Percentiles rank a stretch among this genome's conserved stretches.
These are phyloP conservation scores for Pseudopyrenochaeta lycopersici DNA, from an alignment of 2,329 filamentous ascomycete genomes.

Conservation along the genomic window DNA sequence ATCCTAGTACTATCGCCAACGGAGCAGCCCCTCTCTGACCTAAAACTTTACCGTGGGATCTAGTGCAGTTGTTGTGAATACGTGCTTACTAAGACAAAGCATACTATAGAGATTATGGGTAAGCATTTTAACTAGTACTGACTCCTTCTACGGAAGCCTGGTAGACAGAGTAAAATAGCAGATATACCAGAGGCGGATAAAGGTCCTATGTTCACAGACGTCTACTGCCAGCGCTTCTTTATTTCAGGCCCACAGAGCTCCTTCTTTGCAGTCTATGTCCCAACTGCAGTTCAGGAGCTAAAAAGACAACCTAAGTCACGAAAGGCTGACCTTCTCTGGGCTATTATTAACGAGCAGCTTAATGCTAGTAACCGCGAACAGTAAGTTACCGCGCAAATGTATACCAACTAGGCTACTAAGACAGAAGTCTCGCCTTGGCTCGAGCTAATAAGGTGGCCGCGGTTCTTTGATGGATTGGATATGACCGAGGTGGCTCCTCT, in stretches of 20 bases:
- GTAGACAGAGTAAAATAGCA: neutral
- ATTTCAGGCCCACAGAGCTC: neutral
- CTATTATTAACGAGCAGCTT: conserved; percentile 5
- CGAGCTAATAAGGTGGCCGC: conserved; percentile 13
- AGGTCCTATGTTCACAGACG: conserved; percentile 1
- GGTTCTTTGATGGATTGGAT: conserved; percentile 9
- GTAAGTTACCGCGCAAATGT: neutral
- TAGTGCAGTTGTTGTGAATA: conserved; percentile 5
- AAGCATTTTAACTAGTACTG: conserved; percentile 5
- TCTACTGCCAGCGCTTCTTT: conserved; percentile 7
- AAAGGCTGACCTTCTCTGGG: neutral
- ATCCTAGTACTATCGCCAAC: neutral
- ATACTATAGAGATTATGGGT: neutral
- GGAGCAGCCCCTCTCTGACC: conserved; percentile 4
- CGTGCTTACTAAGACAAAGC: neutral
- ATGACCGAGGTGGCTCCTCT: conserved; percentile 8
- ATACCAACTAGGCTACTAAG: neutral
- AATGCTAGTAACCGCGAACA: conserved; percentile 1
- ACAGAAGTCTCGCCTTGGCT: conserved; percentile 15
- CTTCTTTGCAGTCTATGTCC: conserved; percentile 2
- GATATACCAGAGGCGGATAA: neutral
- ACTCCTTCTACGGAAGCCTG: conserved; percentile 1
- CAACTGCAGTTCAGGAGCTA: neutral
- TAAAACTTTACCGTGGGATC: conserved; percentile 7
- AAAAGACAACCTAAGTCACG: neutral